Base-by-base conservation (phyloP, 768 basidiomycete species). In the Suillus discolor region DNA sequence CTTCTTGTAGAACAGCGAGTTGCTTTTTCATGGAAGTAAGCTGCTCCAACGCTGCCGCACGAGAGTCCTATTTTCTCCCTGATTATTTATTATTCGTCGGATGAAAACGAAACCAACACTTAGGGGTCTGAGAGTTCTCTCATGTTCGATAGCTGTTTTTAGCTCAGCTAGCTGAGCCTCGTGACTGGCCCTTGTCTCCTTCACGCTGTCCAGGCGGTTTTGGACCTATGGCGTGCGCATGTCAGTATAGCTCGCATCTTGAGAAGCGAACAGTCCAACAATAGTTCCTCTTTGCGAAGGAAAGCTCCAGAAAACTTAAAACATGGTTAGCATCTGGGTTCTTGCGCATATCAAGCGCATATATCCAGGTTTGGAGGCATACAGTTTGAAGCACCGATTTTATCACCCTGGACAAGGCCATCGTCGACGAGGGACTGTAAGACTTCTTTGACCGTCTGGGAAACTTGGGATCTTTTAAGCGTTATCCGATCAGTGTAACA, bases 311-410 rank as follows among this genome's bases (percentile, higher is more conserved):
- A 93, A 97, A 78, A 96, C 95, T 96, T 23, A 25, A 41, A 41
- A 23, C 18, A 23, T 12, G 2, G 55, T 57, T 51, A 68, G 65
- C 55, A 62, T 64, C 51, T 11, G 13, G 9, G 25, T 28, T 28
- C 6, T 41, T 28, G 41, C 41, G 64, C 44, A 69, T 70, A 72
- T 45, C 6, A 31, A 63, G 63, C 73, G 75, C 68, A 76, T 72
- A 70, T 64, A 72, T 60, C 20, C 66, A 63, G 54, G 65, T 60
- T 36, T 8, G 1, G 66, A 54, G 11, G 20, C 23, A 78, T 74
- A 94, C 96, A 97, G 74, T 97, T 97, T 4, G 93, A 94, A 11
- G 95, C 92, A 39, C 96, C 96, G 64, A 97, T 96, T 79, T 98
- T 98, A 77, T 98, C 96, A 54, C 82, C 82, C 73, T 92, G 88